Conservation (phyloP, 345 rosid genomes). For the Garcia nutans region DNA sequence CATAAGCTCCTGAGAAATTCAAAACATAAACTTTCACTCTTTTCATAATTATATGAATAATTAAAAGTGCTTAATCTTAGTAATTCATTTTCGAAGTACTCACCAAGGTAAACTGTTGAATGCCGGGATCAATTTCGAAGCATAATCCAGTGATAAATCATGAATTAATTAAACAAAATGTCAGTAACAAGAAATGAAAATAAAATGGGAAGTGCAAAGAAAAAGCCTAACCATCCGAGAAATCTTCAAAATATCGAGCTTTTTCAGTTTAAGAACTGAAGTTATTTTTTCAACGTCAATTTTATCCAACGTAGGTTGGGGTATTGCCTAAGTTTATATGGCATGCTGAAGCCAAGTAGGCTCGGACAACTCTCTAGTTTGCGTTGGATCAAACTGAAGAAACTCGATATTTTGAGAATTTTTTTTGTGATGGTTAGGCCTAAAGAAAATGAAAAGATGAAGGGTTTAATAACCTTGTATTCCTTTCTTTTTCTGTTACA, state of each 20-base stretch:
- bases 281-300: no score
- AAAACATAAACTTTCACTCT: slow-evolving; percentile 3
- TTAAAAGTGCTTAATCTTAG: not conserved
- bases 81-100: slow-evolving; percentile 10
- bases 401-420: no score
- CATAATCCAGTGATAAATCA: slow-evolving; percentile 20
- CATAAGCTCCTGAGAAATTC: slow-evolving; percentile 53
- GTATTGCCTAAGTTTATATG: no score
- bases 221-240: no score
- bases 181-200: not conserved
- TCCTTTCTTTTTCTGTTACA: slow-evolving; percentile 65
- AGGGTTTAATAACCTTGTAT: slow-evolving; percentile 47
- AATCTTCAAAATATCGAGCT: no score
- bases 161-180: not conserved
- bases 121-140: slow-evolving; percentile 14
- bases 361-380: no score
- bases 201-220: not conserved
- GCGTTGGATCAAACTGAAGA: no score
- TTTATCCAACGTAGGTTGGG: no score
- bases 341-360: no score
- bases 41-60: not conserved
- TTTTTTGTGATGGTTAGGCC: no score
- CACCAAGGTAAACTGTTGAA: slow-evolving; percentile 60
- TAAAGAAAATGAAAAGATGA: not conserved
- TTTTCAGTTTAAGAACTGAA: no score